phyloP scores from a whole-genome alignment of 129 eudicot genomes.

The Chrysanthemum lavandulifolium region DNA sequence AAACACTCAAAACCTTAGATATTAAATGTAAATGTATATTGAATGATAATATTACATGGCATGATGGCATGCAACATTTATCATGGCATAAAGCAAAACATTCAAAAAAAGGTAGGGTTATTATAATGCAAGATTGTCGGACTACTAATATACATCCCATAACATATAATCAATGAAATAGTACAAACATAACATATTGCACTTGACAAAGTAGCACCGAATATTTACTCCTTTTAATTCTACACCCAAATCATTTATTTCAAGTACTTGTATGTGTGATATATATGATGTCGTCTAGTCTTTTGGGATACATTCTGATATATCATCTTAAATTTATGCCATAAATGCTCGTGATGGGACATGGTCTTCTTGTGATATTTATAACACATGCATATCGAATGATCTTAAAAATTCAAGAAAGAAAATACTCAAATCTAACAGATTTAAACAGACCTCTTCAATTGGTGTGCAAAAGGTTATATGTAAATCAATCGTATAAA shows the following conservation, averaged over 20 bases:
- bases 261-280: conserved; percentile 30
- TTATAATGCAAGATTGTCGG: conserved; percentile 27
- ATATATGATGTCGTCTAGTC: conserved; percentile 6
- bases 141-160: conserved; percentile 35
- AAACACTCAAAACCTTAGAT: conserved; percentile 18
- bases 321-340: background rate
- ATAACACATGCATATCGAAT: conserved; percentile 1
- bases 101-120: conserved; percentile 23
- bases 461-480: too few relatives aligned
- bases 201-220: conserved; percentile 29
- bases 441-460: background rate
- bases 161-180: conserved; percentile 38
- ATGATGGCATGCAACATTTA: conserved; percentile 31
- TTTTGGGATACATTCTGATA: conserved; percentile 13
- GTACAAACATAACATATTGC: conserved; percentile 31
- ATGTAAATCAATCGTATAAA: too few relatives aligned
- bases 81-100: conserved; percentile 26
- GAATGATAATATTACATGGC: conserved; percentile 21
- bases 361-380: conserved; percentile 12
- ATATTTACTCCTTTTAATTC: conserved; percentile 29
- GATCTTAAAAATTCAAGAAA: background rate
- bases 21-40: background rate
- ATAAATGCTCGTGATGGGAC: background rate
- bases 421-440: background rate
- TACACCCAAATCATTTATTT: conserved; percentile 35